Evolutionary conservation across 192 early-diverging fungal species (phyloP), one percentile per base, ranked within the genome.

Genomic region (Coemansia asiatica): DNA sequence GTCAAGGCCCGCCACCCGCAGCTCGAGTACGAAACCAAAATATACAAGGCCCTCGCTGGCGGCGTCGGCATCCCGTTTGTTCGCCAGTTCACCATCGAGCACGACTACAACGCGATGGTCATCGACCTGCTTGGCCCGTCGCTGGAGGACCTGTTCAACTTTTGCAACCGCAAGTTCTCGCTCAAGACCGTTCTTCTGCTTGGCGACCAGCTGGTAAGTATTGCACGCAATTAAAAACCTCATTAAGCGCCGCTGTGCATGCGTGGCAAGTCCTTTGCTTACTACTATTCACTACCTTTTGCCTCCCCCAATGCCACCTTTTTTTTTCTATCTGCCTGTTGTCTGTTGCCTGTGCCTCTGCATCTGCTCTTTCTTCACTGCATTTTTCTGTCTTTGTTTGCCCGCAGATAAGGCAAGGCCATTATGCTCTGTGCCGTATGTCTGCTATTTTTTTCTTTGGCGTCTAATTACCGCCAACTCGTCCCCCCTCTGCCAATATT

Each of bases 1-100:
- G 87, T 92, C 51, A 92, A 92, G 81, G 94, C 96, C 28, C 92
- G 92, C 73, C 96, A 99, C 67, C 95, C 95, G 54, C 96, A 98
- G 74, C 84, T 99, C 10, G 96, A 97, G 79, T 98, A 97, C 76
- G 97, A 99, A 72, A 89, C 94, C 35, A 88, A 90, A 72, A 94
- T 99, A 23, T 98, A 98, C 86, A 95, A 94, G 74, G 83, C 92
- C 16, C 85, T 99, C 56, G 92, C 93, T 8, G 94, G 95, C 44
- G 95, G 95, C 29, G 87, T 91, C 65, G 94, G 94, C 25, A 91
- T 95, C 57, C 91, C 94, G n/a, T 90, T 91, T 71, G 87, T 94
- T 28, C 89, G 90, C 70, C 88, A 90, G 82, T 95, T 88, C 80
- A 90, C 91, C 64, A 85, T 87, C 46, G 91, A 93, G 74, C 86